These are phyloP conservation scores for Fomitopsis palustris DNA, from an alignment of 1,284 basidiomycete genomes.

Conservation along the genomic window DNA sequence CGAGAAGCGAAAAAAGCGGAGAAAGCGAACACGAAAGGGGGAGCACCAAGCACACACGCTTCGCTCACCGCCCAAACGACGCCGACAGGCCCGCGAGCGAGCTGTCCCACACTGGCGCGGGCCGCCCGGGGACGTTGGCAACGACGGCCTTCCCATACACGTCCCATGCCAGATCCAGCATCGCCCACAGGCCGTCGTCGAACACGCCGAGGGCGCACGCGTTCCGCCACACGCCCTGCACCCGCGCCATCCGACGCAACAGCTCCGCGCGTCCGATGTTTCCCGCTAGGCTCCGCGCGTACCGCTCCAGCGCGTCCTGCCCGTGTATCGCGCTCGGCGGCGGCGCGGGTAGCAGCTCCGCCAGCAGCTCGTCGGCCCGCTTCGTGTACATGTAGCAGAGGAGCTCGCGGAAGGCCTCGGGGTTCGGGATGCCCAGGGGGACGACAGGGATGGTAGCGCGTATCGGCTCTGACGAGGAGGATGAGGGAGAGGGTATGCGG, in stretches of 20 bases:
- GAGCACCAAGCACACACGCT: too few species aligned
- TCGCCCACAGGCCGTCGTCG: slow-evolving; percentile 52
- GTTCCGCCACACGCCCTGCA: slow-evolving; percentile 62
- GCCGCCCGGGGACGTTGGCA: not conserved
- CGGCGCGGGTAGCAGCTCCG: slow-evolving; percentile 48
- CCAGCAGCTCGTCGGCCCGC: slow-evolving; percentile 42
- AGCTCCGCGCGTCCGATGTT: slow-evolving; percentile 32
- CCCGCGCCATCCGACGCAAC: slow-evolving; percentile 35
- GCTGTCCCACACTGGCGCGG: not conserved
- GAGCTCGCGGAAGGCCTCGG: slow-evolving; percentile 57
- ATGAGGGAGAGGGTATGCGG: slow-evolving; percentile 6
- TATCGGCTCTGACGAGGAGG: slow-evolving; percentile 34
- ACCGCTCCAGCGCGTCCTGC: slow-evolving; percentile 18
- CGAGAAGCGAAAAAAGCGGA: not conserved
- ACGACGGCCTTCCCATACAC: slow-evolving; percentile 20
- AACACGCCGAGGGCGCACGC: slow-evolving; percentile 57
- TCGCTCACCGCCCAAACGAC: too few species aligned
- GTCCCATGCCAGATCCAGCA: slow-evolving; percentile 56
- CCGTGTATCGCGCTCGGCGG: slow-evolving; percentile 23
- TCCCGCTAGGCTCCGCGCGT: slow-evolving; percentile 27
- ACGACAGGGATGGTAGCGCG: slow-evolving; percentile 53
- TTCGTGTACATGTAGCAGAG: slow-evolving; percentile 62
- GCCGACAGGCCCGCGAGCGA: not conserved
- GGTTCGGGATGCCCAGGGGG: slow-evolving; percentile 59
- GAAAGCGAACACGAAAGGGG: too few species aligned